Base-by-base conservation (phyloP, 805 yeast genomes). In the Saccharomyces jurei region DNA sequence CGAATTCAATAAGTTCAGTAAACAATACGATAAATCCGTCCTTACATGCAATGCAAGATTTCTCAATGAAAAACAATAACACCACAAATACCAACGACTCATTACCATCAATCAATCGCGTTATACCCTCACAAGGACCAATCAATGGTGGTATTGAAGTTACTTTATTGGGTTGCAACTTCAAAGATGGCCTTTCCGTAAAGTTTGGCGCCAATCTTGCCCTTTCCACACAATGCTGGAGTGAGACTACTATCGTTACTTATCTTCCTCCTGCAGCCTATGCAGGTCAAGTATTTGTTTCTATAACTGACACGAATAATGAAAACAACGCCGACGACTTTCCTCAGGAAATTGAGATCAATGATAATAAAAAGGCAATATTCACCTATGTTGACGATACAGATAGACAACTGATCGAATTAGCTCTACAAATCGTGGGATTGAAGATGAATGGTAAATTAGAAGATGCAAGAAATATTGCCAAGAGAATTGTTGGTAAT, bases 401-500 rank as follows among this genome's bases (percentile, higher is more conserved):
- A 9, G 99, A 94, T 71, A 80, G 94, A 60, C 97, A 92, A 70
- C 78, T 94, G 67, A 88, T 92, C 66, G 99, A 94, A 72, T 76
- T 94, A 58, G 99, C 99, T 1, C 77, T 94, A 62, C 98, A 94
- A 67, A 94, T 94, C 63, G 97, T 94, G 46, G 99, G 99, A 1
- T 76, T 91, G 71, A 92, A 92, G 72, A 90, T 92, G 97, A 91
- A 89, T 66, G 99, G 98, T 55, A 85, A 86, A 64, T 74, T 94
- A 55, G 98, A 94, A 66, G 97, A 92, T 70, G 97, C 98, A 1
- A 82, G 88, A 61, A 90, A 89, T 65, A 88, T 94, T 63, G 98
- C 98, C 1, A 86, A 86, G 69, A 77, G 96, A 59, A 89, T 94
- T 60, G 90, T 92, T 52, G 95, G 94, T 11, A 71, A 70, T 41